Percentiles rank a stretch among this genome's conserved stretches.
Conservation (phyloP, 176 grass and related monocot species). For the Aegilops longissima region DNA sequence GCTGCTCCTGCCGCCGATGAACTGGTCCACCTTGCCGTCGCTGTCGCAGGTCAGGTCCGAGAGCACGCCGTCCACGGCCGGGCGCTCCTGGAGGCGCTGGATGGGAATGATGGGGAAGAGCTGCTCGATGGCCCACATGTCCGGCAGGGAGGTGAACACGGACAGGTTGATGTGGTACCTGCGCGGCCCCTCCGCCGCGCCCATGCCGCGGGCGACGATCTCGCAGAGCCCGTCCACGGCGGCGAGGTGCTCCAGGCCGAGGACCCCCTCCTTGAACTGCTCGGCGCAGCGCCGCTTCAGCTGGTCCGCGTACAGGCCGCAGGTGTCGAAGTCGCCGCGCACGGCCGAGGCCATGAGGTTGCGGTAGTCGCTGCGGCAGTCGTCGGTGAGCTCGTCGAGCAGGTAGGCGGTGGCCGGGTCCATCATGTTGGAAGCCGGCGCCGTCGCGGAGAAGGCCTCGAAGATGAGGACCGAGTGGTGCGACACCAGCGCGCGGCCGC, state of each 20-base stretch:
- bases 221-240: conserved; percentile 85
- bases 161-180: conserved; percentile 88
- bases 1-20: conserved; percentile 74
- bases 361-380: conserved; percentile 71
- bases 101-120: conserved; percentile 87
- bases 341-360: conserved; percentile 75
- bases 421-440: conserved; percentile 21
- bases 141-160: conserved; percentile 89
- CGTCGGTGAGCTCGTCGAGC: conserved; percentile 74
- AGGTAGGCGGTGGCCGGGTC: conserved; percentile 45
- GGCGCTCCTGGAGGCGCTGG: conserved; percentile 73
- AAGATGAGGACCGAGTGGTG: conserved; percentile 94
- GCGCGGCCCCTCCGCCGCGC: conserved; percentile 45
- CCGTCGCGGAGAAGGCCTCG: conserved; percentile 69
- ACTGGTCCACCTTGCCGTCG: conserved; percentile 79
- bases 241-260: conserved; percentile 75
- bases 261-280: conserved; percentile 82
- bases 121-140: conserved; percentile 93
- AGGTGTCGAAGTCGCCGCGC: conserved; percentile 66
- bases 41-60: conserved; percentile 94
- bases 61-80: conserved; percentile 58
- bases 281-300: conserved; percentile 74
- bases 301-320: conserved; percentile 71
- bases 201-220: conserved; percentile 70
- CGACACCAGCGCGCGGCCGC: conserved; percentile 88